A percentile compares a stretch with the other conserved stretches of the same genome.
These are phyloP conservation scores for Domatiomyces catenatus DNA, from an alignment of 2,329 filamentous ascomycete genomes.

Conservation along the genomic window DNA sequence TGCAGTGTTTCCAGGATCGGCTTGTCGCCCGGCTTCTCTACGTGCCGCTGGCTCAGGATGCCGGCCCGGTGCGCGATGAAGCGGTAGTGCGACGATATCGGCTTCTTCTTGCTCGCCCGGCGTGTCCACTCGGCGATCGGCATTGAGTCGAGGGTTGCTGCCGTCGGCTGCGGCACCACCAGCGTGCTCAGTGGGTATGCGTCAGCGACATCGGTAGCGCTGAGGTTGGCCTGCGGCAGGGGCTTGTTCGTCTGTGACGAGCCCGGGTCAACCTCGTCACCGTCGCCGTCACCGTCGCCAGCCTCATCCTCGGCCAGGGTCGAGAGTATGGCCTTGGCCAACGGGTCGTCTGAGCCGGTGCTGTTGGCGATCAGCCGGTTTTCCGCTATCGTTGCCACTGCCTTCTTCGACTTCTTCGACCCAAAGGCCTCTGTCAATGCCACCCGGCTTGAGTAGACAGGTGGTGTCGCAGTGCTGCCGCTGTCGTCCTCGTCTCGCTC, in stretches of 20 bases:
- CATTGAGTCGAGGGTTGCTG: conserved; percentile 27
- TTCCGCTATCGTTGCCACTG: conserved; percentile 32
- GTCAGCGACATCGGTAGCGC: conserved; percentile 28
- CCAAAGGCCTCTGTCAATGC: conserved; percentile 36
- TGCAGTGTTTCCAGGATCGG: conserved; percentile 21
- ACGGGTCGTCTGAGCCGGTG: conserved; percentile 22
- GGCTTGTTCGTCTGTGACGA: conserved; percentile 32
- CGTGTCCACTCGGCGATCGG: conserved; percentile 31
- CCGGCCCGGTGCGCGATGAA: conserved; percentile 31
- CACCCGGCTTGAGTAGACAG: conserved; percentile 18
- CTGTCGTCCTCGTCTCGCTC: conserved; percentile 11
- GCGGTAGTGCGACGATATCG: conserved; percentile 25
- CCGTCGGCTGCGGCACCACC: conserved; percentile 26
- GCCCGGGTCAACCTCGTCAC: conserved; percentile 18
- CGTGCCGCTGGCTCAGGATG: conserved; percentile 24
- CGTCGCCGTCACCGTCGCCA: conserved; percentile 4
- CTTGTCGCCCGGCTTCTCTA: conserved; percentile 19
- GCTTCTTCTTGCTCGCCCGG: conserved; percentile 22
- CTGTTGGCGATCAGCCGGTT: conserved; percentile 32
- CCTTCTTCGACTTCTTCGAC: conserved; percentile 36
- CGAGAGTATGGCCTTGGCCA: conserved; percentile 29
- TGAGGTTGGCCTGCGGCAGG: conserved; percentile 28
- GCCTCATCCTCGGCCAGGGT: conserved; percentile 24
- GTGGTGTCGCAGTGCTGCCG: conserved; percentile 17
- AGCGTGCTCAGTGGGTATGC: conserved; percentile 31